These are phyloP conservation scores for Solanum gandarillasii DNA, from an alignment of 257 asterid species.

Conservation along the genomic window DNA sequence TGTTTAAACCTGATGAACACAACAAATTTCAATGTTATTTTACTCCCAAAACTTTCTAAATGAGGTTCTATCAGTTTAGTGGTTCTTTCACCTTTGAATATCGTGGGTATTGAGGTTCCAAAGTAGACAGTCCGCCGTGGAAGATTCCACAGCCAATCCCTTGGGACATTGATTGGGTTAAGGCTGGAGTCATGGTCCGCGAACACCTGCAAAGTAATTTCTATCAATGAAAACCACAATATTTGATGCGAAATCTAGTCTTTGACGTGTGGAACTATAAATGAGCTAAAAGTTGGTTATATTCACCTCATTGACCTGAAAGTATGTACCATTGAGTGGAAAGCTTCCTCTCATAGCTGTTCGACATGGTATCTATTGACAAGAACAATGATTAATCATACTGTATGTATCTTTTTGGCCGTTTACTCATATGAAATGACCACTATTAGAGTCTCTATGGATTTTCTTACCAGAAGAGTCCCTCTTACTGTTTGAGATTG, in stretches of 20 bases:
- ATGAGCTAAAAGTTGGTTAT: constrained; percentile 3
- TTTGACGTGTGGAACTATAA: neutral
- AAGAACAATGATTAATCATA: neutral
- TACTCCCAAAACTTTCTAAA: neutral
- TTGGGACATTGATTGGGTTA: constrained; percentile 70
- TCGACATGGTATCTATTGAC: constrained; percentile 86
- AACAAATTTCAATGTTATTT: constrained; percentile 7
- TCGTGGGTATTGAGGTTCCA: constrained; percentile 90
- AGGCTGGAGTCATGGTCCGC: constrained; percentile 90
- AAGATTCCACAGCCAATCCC: constrained; percentile 88
- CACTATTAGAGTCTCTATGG: neutral
- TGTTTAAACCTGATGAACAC: constrained; percentile 54
- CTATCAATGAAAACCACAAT: constrained; percentile 1
- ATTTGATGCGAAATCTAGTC: neutral
- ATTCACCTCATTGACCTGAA: constrained; percentile 93
- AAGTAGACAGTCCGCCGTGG: constrained; percentile 80
- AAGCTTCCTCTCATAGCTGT: constrained; percentile 99
- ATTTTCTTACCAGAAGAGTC: constrained; percentile 67
- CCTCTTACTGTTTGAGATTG: constrained; percentile 81
- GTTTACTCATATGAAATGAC: neutral
- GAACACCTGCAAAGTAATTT: constrained; percentile 54
- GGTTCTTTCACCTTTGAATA: constrained; percentile 64
- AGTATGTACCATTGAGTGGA: constrained; percentile 95
- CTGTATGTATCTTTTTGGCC: neutral
- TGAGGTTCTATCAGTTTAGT: neutral